These are phyloP conservation scores for Xylaria telfairii DNA, from an alignment of 495 filamentous ascomycete genomes.

Conservation along the genomic window DNA sequence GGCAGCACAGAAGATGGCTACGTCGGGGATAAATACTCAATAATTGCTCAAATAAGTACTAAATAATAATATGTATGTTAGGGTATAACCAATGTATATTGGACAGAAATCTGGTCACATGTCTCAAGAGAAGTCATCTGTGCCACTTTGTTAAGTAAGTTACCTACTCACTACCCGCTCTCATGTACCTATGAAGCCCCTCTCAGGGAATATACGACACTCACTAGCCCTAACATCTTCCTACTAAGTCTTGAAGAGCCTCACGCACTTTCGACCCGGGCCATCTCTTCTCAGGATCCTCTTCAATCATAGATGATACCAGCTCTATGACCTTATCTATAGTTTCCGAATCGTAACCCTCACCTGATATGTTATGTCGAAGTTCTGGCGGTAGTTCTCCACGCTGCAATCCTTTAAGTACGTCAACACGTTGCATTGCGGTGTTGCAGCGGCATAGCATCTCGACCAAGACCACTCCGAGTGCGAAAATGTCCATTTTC, in stretches of 20 bases:
- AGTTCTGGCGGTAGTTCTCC: conserved; percentile 28
- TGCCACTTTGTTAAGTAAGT: neutral
- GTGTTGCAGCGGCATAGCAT: conserved; percentile 57
- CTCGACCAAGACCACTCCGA: conserved; percentile 62
- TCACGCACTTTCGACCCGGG: conserved; percentile 30
- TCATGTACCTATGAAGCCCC: neutral
- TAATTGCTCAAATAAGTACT: neutral
- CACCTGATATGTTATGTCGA: conserved; percentile 20
- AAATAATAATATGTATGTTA: neutral
- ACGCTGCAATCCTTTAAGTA: conserved; percentile 52
- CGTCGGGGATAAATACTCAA: too few species aligned
- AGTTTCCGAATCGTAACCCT: conserved; percentile 43
- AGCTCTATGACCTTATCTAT: conserved; percentile 49
- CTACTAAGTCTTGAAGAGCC: conserved; percentile 28
- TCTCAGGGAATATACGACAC: neutral
- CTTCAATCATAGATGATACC: conserved; percentile 55
- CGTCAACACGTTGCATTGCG: conserved; percentile 60
- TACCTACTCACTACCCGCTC: neutral
- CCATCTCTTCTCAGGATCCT: conserved; percentile 51
- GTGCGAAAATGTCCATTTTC: conserved; percentile 60
- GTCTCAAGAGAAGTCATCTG: neutral
- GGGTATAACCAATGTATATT: neutral
- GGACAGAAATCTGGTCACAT: neutral
- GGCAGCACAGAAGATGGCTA: too few species aligned
- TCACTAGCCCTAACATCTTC: conserved; percentile 16